Evolutionary conservation across 1,284 basidiomycete species (phyloP).

Genomic region (Vanrija humicola): DNA sequence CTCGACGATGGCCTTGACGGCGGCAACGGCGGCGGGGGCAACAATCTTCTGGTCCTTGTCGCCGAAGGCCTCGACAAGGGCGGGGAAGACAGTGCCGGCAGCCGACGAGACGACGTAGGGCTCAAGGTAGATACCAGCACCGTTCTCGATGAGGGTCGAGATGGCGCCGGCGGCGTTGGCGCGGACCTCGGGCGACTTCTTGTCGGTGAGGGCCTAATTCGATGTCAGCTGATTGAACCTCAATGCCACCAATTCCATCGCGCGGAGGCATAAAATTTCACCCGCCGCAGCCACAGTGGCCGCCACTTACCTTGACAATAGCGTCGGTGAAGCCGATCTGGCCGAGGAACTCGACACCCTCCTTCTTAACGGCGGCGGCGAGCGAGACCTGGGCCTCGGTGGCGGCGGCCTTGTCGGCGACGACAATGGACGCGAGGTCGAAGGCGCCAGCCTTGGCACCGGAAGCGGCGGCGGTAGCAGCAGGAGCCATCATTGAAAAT

Average conservation of each 20-base stretch:
- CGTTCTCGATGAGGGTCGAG: conserved; percentile 64
- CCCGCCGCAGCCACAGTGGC: too few relatives aligned
- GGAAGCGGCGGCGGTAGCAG: conserved; percentile 40
- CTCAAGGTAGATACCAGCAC: conserved; percentile 80
- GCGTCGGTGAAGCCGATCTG: conserved; percentile 74
- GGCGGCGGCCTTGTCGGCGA: conserved; percentile 55
- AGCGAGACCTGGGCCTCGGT: conserved; percentile 67
- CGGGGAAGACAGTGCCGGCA: conserved; percentile 66
- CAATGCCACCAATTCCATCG: too few relatives aligned
- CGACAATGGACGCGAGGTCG: conserved; percentile 49
- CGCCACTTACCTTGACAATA: conserved; percentile 59
- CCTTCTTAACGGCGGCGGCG: conserved; percentile 70
- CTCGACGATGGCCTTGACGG: conserved; percentile 73
- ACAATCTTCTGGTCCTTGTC: conserved; percentile 73
- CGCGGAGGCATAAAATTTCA: not conserved
- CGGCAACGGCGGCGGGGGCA: conserved; percentile 72
- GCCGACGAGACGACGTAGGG: conserved; percentile 75
- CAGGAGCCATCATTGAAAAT: conserved; percentile 42
- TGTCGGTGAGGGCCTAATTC: conserved; percentile 53
- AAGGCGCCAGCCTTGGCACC: conserved; percentile 43
- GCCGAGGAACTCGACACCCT: conserved; percentile 77
- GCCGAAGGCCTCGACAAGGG: conserved; percentile 81
- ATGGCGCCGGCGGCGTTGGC: conserved; percentile 47
- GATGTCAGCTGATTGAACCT: not conserved
- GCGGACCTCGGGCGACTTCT: conserved; percentile 54